Evolutionary conservation across 2,329 filamentous ascomycete genomes (phyloP).

Genomic region (Penicillium sp.): DNA sequence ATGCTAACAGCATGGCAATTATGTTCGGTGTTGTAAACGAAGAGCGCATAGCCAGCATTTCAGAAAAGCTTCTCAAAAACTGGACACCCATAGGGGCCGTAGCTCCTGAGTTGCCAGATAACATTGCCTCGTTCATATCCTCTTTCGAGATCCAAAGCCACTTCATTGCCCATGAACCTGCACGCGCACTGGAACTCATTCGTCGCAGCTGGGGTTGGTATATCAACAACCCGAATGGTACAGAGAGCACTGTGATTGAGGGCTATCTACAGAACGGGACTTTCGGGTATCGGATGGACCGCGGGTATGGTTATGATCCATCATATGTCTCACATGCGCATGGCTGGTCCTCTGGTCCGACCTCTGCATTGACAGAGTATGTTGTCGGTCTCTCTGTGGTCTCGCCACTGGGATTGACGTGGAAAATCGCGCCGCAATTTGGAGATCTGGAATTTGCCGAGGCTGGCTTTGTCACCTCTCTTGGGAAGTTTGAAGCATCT

Average conservation of each 20-base stretch:
- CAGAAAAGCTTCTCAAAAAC: constrained; percentile 48
- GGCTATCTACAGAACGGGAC: constrained; percentile 57
- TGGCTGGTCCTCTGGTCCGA: constrained; percentile 46
- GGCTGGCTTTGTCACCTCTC: constrained; percentile 47
- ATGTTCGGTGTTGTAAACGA: constrained; percentile 48
- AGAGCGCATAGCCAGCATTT: constrained; percentile 42
- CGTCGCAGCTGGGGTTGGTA: constrained; percentile 62
- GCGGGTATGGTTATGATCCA: constrained; percentile 53
- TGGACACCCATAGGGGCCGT: constrained; percentile 58
- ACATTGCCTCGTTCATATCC: constrained; percentile 59
- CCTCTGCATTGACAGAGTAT: constrained; percentile 45
- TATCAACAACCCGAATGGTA: constrained; percentile 56
- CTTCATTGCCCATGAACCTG: constrained; percentile 47
- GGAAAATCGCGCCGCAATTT: constrained; percentile 46
- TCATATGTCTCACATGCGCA: constrained; percentile 45
- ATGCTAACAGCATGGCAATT: constrained; percentile 58
- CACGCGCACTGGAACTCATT: constrained; percentile 56
- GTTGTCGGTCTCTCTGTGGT: constrained; percentile 46
- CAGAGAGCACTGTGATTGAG: constrained; percentile 58
- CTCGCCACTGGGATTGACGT: constrained; percentile 40
- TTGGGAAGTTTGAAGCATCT: constrained; percentile 42
- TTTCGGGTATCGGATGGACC: constrained; percentile 55
- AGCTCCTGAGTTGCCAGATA: constrained; percentile 56
- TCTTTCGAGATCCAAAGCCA: constrained; percentile 61
- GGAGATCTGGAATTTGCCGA: constrained; percentile 45